A percentile compares a stretch with the other conserved stretches of the same genome.
These are phyloP conservation scores for Batrachochytrium dendrobatidis DNA, from an alignment of 371 early-diverging fungal species.

Conservation along the genomic window DNA sequence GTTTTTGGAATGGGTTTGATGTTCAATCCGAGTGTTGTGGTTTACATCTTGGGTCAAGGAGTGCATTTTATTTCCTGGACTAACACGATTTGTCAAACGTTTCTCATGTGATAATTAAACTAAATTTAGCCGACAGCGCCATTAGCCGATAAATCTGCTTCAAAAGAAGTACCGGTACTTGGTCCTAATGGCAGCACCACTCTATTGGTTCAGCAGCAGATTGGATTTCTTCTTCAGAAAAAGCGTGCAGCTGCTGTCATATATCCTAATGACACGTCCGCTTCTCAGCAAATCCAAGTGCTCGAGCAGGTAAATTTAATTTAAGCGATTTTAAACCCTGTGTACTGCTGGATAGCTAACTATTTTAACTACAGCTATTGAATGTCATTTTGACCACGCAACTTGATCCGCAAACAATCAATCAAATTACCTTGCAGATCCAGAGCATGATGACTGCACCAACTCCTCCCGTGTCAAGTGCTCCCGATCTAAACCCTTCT, in stretches of 20 bases:
- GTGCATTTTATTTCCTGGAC: too few relatives aligned
- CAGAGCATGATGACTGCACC: conserved; percentile 3
- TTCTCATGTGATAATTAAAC: too few relatives aligned
- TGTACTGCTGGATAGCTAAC: neutral
- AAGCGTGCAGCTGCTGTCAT: conserved; percentile 10
- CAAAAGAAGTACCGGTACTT: neutral
- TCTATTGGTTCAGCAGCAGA: conserved; percentile 21
- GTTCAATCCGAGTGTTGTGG: too few relatives aligned
- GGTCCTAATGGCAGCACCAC: neutral
- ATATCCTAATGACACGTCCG: conserved; percentile 19
- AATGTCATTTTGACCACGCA: conserved; percentile 16
- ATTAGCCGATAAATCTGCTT: neutral
- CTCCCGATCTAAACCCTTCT: neutral
- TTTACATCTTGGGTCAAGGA: too few relatives aligned
- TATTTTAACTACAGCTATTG: conserved; percentile 17
- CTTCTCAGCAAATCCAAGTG: conserved; percentile 16
- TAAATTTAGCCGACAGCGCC: neutral
- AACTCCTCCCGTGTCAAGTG: neutral
- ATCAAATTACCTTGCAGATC: conserved; percentile 17
- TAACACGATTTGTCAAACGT: too few relatives aligned
- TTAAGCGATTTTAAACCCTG: neutral
- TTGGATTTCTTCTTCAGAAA: conserved; percentile 21
- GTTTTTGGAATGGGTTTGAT: too few relatives aligned
- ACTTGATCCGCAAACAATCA: conserved; percentile 12
- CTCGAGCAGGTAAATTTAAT: conserved; percentile 32